A percentile compares a stretch with the other conserved stretches of the same genome.
Evolutionary conservation across 345 rosid species (phyloP).

Genomic region (Carallia brachiata): DNA sequence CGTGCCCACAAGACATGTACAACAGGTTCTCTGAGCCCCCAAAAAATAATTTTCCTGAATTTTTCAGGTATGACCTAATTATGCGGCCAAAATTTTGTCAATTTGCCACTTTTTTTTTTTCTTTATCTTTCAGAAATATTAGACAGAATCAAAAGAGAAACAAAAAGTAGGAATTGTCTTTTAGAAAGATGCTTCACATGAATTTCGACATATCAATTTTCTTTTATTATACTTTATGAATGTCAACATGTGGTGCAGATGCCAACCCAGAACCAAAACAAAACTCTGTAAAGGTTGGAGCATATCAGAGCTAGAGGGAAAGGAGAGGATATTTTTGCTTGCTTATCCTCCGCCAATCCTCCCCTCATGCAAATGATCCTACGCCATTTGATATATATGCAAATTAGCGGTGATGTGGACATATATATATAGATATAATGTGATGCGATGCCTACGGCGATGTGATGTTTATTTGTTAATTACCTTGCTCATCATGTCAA

Average conservation of each 20-base stretch:
- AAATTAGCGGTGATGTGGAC: neutral
- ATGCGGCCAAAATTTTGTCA: no score
- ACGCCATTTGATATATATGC: neutral
- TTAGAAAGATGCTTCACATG: conserved; percentile 9
- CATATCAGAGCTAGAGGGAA: neutral
- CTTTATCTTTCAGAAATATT: neutral
- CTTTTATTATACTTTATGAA: no score
- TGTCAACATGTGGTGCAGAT: neutral
- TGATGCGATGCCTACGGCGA: no score
- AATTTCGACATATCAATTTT: neutral
- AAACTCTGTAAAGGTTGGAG: neutral
- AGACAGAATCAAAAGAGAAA: no score
- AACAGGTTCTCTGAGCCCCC: no score
- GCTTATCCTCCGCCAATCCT: conserved; percentile 11
- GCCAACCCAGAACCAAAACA: neutral
- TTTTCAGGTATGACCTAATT: no score
- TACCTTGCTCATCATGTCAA: no score
- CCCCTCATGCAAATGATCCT: neutral
- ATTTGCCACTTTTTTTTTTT: neutral
- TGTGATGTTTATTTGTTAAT: neutral
- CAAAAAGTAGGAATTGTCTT: neutral
- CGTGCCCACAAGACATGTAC: no score
- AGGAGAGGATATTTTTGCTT: conserved; percentile 3
- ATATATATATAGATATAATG: no score
- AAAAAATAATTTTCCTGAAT: no score